Evolutionary conservation across 148 eudicot species (phyloP), one percentile per base, ranked within the genome.

Genomic region (Dysphania ambrosioides): DNA sequence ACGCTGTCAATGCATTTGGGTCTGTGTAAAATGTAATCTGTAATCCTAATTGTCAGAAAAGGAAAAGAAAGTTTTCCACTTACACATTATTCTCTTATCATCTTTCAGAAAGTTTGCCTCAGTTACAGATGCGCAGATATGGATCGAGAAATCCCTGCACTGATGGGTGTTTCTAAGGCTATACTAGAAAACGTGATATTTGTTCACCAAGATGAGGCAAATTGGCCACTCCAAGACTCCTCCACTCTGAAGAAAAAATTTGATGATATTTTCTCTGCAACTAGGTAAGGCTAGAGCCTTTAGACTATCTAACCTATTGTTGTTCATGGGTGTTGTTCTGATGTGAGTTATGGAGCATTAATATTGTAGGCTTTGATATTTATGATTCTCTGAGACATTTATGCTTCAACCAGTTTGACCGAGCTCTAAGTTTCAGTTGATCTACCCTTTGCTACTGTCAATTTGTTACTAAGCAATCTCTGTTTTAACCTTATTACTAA

Each of bases 71-170:
- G 65, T 44, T 36, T 30, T 57, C 30, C 47, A 12, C 70, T 42
- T 29, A 70, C 49, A 36, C 56, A 44, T 72, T n/a, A 41, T 74
- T 70, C 36, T 44, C 44, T 74, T 69, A 30, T 47, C 59, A 29
- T 63, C 49, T 73, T 77, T 77, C 91, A 96, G 97, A 96, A 96
- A 89, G 99, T 96, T 81, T 90, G 99, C 79, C 88, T 96, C 72
- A 96, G 99, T 80, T 96, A 92, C 82, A 87, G 99, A 82, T 96
- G 99, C 85, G 99, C 99, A 78, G 99, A 96, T 80, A 96, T 96
- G 97, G 99, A 96, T 79, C 87, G 99, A 70, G 99, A 96, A 83
- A 90, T 96, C 19, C 99, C 99, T 78, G 97, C 97, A 79, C 87
- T 96, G 74, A 96, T 96, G 99, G 99, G 99, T 35, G 97, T 96